Conservation (phyloP, 2,329 filamentous ascomycete genomes). For the Fusarium duplospermum region DNA sequence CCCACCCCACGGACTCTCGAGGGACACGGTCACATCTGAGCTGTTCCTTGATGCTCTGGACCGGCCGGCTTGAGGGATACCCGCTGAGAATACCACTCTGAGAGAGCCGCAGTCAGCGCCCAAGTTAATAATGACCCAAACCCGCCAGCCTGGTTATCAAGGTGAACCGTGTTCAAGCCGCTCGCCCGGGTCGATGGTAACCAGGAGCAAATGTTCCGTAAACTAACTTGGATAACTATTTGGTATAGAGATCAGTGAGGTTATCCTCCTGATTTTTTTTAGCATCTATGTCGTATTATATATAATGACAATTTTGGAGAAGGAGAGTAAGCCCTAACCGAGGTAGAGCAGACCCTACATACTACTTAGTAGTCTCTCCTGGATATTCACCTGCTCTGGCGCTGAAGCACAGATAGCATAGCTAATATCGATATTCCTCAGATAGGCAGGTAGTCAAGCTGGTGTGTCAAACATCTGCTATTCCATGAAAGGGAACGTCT, state of each 20-base stretch:
- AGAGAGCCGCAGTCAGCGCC: neutral
- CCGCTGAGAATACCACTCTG: neutral
- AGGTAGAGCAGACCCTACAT: neutral
- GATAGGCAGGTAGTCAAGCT: neutral
- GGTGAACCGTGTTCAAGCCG: slow-evolving; percentile 1
- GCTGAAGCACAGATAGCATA: neutral
- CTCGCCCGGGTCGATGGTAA: neutral
- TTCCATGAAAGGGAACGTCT: neutral
- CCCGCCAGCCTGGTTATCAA: neutral
- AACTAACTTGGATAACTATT: neutral
- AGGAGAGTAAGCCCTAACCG: neutral
- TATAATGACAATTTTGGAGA: neutral
- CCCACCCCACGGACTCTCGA: neutral
- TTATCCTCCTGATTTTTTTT: neutral
- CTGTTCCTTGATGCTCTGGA: neutral
- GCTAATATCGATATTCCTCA: neutral
- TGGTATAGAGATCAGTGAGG: neutral
- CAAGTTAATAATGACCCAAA: neutral
- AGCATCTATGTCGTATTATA: neutral
- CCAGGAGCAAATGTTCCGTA: neutral
- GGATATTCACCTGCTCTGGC: neutral
- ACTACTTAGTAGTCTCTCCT: neutral
- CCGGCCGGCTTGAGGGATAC: neutral
- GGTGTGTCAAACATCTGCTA: neutral
- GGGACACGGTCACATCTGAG: neutral